Conservation (phyloP, 495 filamentous ascomycete genomes). For the Cryomyces minteri region DNA sequence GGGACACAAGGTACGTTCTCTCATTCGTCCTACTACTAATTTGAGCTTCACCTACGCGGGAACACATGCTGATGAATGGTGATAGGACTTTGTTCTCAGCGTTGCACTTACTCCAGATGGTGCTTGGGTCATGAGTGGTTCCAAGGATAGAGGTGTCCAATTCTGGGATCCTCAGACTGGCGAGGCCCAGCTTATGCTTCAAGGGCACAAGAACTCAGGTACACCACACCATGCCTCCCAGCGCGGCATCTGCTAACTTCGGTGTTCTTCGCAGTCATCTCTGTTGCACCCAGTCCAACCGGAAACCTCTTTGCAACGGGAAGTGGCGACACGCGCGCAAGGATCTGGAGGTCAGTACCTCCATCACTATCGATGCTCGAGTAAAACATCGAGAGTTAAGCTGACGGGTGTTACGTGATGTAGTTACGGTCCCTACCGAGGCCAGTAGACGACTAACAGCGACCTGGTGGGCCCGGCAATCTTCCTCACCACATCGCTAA, state of each 20-base stretch:
- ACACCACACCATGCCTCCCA: neutral
- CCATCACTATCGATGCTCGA: neutral
- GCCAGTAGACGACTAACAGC: neutral
- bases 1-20: constrained; percentile 19
- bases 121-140: constrained; percentile 21
- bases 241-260: neutral
- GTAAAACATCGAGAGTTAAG: neutral
- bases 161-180: constrained; percentile 26
- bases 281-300: constrained; percentile 22
- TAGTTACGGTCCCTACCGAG: neutral
- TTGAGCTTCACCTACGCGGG: too few relatives aligned
- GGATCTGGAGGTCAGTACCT: constrained; percentile 21
- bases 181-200: constrained; percentile 22
- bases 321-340: constrained; percentile 23
- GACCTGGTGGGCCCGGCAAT: too few relatives aligned
- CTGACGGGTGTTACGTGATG: too few relatives aligned
- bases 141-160: constrained; percentile 25
- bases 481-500: too few relatives aligned
- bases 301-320: constrained; percentile 24
- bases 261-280: constrained; percentile 17
- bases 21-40: neutral
- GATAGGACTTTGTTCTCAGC: constrained; percentile 23
- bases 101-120: constrained; percentile 23
- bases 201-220: constrained; percentile 26
- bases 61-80: neutral